Base-by-base conservation (phyloP, 2,329 filamentous ascomycete species). In the Cercospora zeae-maydis region DNA sequence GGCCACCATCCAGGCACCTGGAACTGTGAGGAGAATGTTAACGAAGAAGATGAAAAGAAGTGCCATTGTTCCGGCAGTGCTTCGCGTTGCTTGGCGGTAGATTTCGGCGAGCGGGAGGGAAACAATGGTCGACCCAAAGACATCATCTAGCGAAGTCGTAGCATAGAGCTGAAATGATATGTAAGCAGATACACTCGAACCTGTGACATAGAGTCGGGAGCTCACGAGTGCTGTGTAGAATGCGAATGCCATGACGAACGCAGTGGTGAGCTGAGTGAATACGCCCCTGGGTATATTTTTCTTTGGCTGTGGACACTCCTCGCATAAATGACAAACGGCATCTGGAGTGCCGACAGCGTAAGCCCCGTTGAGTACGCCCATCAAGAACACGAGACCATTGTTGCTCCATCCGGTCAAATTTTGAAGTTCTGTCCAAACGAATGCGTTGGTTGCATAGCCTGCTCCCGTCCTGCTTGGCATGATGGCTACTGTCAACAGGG, bases 301-400 rank as follows among this genome's bases (percentile, higher is more conserved):
- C 54, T 76, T 75, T 0, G 82, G 81, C 45, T 70, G 67, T 0
- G 74, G 85, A 42, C 88, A 87, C 72, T 89, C 87, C 72, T 90
- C 87, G 0, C 85, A 83, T 42, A 89, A 73, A 71, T 89, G 88
- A 1, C 84, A 84, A 1, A 84, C 82, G 21, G 83, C 82, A 67
- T 90, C 87, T 0, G 86, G 83, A 0, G 85, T 84, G 1, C 87
- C 88, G 4, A 89, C 83, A 33, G 84, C 82, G 70, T 84, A 90
- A 0, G 70, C 87, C 19, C 86, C 87, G 67, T 90, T 90, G 27
- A 88, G 78, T 69, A 88, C 86, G 13, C 86, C 86, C 5, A 83
- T 76, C 14, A 88, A 73, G 64, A 88, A 88, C 1, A 86, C 85
- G 11, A 88, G 81, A 11, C 84, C 85, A 45, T 83, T 79, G 65